Base-by-base conservation (phyloP, 257 asterid genomes). In the Fraxinus excelsior region DNA sequence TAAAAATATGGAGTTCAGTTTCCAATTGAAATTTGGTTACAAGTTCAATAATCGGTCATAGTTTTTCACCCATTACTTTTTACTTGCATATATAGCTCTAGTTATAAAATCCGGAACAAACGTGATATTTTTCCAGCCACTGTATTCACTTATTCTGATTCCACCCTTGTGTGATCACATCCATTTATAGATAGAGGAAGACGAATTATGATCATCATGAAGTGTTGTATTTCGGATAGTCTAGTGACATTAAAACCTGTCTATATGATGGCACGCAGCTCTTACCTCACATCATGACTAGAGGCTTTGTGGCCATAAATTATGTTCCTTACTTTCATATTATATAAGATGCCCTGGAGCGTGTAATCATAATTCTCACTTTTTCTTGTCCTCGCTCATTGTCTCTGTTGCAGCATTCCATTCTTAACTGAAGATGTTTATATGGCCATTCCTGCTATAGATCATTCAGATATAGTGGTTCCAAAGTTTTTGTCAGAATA, bases 381-480 rank as follows among this genome's bases (percentile, higher is more conserved):
- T 7, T 69, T 0, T 25, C 53, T 5, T 37, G 35, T 80, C 11
- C 34, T 26, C 31, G 1, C 19, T 76, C 4, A 13, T 44, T n/a
- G 1, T 44, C 62, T 62, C 53, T 78, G 35, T 74, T 82, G 91
- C 88, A 96, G 99, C 90, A 91, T 93, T 79, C 99, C 99, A 3
- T 96, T 96, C 89, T 89, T 97, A 76, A 93, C 99, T 0, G 99
- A 96, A 79, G 99, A 96, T 86, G 92, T 96, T 77, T 93, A 96
- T 78, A 90, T 96, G 99, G 99, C 99, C 32, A 94, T 96, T 85
- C 96, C 97, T 8, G 88, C 90, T 35, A 80, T 91, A 12, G 97
- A 93, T 76, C 97, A 97, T 75, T 87, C 96, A 70, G 93, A 88
- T 60, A 81, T 87, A 35, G 96, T 88, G 72, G 90, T 85, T 72